Evolutionary conservation across 495 filamentous ascomycete genomes (phyloP), one percentile per base, ranked within the genome.

Genomic region (Aspergillus ellipticus): DNA sequence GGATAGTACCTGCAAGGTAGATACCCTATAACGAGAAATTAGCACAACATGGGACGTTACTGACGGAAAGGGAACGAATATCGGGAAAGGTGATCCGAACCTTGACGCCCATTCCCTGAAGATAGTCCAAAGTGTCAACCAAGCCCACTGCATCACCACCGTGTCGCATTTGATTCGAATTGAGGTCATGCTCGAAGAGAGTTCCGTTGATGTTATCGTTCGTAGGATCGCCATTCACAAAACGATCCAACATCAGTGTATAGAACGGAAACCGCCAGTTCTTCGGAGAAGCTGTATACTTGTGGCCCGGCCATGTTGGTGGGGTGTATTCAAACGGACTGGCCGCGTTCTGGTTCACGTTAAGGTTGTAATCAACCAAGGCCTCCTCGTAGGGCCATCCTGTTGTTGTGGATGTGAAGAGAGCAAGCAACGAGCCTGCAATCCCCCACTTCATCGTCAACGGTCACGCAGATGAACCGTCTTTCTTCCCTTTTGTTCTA

Each of bases 191-290:
- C 66, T 90, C 87, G 61, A 82, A 90, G 7, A 79, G 49, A 0
- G 85, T 89, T 3, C 76, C 83, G 65, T 90, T 90, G 17, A 77
- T 76, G 62, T 90, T 81, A 60, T 90, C 85, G 66, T 90, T 90
- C 0, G 71, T 73, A 0, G 87, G 86, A 53, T 90, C 82, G 13
- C 87, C 87, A 57, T 90, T 88, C 42, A 87, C 85, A 54, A 82
- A 89, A 22, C 86, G 75, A 61, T 90, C 87, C 1, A 89, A 66
- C 55, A 88, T 86, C 24, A 90, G 58, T 5, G 85, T 86, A 61
- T 89, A 90, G 55, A 88, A 81, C 0, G 87, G 87, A 55, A 90
- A 79, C 19, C 87, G 77, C 87, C 87, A 90, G 59, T 84, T 88
- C 0, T 67, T 59, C 0, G 87, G 87, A 0, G 87, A 89, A 0